phyloP scores from a whole-genome alignment of 179 eudicot species.

The Carnegiea gigantea region DNA sequence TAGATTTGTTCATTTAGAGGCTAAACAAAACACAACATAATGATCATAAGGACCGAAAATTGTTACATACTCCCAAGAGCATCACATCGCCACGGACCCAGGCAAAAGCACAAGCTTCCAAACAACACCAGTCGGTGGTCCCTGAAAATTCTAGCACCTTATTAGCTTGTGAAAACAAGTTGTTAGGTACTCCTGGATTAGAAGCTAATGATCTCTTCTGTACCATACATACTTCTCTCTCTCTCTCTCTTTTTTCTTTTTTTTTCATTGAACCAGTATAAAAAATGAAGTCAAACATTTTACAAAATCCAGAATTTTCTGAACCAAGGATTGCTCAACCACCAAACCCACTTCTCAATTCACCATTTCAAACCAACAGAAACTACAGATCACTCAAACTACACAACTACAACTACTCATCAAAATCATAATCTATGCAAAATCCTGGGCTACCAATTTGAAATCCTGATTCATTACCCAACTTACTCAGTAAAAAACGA shows the following conservation, averaged over 20 bases:
- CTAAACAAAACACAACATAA: not conserved
- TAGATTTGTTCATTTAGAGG: not conserved
- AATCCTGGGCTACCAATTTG: not conserved
- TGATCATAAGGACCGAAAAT: not conserved
- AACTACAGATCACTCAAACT: not conserved
- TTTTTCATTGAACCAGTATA: not conserved
- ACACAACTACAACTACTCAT: not conserved
- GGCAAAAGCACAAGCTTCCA: conserved; percentile 1
- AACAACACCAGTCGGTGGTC: not conserved
- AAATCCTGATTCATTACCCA: not conserved
- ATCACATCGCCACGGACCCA: not conserved
- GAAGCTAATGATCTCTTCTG: not conserved
- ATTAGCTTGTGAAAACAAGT: not conserved
- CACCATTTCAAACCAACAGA: not conserved
- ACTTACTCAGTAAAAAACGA: not conserved
- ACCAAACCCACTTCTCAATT: conserved; percentile 7
- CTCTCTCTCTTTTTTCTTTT: not conserved
- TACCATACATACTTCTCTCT: not conserved
- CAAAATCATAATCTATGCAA: not conserved
- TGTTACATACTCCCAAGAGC: not conserved
- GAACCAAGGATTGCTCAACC: not conserved
- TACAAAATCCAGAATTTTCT: conserved; percentile 1
- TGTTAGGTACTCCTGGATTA: not conserved
- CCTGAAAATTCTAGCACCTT: not conserved
- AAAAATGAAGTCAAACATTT: not conserved